Base-by-base conservation (phyloP, 306 rosid genomes). In the Mimosa pudica region DNA sequence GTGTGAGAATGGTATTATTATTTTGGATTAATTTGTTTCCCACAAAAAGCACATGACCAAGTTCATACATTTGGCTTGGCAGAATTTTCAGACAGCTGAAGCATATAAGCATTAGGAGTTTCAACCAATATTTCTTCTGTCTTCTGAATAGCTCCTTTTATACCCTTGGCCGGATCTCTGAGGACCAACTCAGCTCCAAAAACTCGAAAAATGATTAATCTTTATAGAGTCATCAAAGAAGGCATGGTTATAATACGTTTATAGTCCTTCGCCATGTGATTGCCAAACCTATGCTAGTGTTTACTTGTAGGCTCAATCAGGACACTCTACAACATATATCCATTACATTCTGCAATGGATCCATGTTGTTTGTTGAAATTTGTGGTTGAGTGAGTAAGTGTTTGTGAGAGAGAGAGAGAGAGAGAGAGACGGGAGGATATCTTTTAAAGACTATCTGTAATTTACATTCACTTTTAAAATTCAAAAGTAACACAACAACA, bases 231-330 rank as follows among this genome's bases (percentile, higher is more conserved):
- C 98, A 93, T 93, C 35, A 97, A 89, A 78, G 97, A 83, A 80
- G 98, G 98, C 98, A 93, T 89, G 78, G 93, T 88, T 75, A 93
- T 93, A 80, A 91, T 80, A 76, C 91, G 90, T 75, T 80, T 88
- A 87, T 93, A 93, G 78, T 94, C 96, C 89, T 91, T 93, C 10
- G 98, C 94, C 84, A 93, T 91, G 88, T 91, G 88, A 93, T 91
- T 20, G 97, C 98, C 89, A 93, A 83, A 5, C 97, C 98, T 71
- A 91, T 93, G 86, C 97, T 97, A 72, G 98, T 93, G 85, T 93
- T 93, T 48, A 7, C 98, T 93, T 20, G 98, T 93, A 75, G 98
- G 94, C 87, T 93, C 98, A 79, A 93, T 81, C 71, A 93, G 86
- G 77, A 89, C 85, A 82, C 97, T 93, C 98, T 93, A 84, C 80